A percentile compares a stretch with the other conserved stretches of the same genome.
These are phyloP conservation scores for Volvox reticuliferus DNA, from an alignment of 139 green algal genomes.

Conservation along the genomic window DNA sequence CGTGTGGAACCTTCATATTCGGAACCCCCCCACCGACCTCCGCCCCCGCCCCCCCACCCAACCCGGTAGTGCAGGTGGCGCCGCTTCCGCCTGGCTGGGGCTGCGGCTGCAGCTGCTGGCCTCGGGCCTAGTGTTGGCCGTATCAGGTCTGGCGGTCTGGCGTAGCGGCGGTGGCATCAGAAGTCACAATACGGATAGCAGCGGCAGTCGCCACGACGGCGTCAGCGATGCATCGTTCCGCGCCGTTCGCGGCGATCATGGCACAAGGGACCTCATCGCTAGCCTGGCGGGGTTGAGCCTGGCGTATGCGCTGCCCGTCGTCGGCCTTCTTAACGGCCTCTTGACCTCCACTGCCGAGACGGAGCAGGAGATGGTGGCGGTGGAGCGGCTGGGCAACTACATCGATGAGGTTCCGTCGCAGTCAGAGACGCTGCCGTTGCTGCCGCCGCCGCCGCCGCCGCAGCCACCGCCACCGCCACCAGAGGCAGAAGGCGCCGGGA, in stretches of 20 bases:
- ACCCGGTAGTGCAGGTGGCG: conserved; percentile 19
- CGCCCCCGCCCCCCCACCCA: neutral
- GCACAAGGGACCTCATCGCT: conserved; percentile 26
- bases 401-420: neutral
- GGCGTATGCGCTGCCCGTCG: conserved; percentile 86
- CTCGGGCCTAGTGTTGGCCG: conserved; percentile 68
- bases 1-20: no score
- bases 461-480: neutral
- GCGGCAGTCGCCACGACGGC: neutral
- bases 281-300: conserved; percentile 80
- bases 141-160: conserved; percentile 69
- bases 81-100: conserved; percentile 77
- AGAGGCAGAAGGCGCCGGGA: no score
- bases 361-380: conserved; percentile 87
- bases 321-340: conserved; percentile 82
- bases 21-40: neutral
- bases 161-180: neutral
- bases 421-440: conserved; percentile 11
- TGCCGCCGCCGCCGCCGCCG: neutral
- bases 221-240: neutral
- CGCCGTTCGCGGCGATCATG: neutral
- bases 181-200: neutral
- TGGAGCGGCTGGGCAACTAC: conserved; percentile 77
- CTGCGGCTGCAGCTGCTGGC: conserved; percentile 89
- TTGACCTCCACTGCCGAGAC: conserved; percentile 81